Conservation (phyloP, 768 basidiomycete species). For the Psilocybe subaeruginosa region DNA sequence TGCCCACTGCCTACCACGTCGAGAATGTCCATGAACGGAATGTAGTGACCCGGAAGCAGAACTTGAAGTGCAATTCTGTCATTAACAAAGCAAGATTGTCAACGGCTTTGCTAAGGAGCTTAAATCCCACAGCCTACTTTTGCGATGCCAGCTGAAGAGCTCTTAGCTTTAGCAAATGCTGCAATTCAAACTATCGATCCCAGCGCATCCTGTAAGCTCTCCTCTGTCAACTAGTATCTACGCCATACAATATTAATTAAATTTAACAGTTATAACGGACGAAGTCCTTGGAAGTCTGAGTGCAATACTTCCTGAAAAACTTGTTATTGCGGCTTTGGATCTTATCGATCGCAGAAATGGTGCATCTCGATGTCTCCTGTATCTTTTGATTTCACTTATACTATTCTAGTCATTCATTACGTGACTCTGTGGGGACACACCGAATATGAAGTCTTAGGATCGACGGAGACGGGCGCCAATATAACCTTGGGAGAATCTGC, state of each 20-base stretch:
- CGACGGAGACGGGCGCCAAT: conserved; percentile 45
- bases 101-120: too few relatives aligned
- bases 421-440: conserved; percentile 56
- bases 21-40: too few relatives aligned
- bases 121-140: too few relatives aligned
- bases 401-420: conserved; percentile 59
- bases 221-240: background rate
- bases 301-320: conserved; percentile 61
- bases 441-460: conserved; percentile 71
- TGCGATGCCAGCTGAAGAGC: too few relatives aligned
- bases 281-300: conserved; percentile 59
- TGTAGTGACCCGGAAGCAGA: too few relatives aligned
- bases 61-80: too few relatives aligned
- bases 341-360: conserved; percentile 75
- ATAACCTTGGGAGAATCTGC: too few relatives aligned
- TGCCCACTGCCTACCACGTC: too few relatives aligned
- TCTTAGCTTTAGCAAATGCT: too few relatives aligned
- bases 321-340: conserved; percentile 73
- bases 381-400: background rate
- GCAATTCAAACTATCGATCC: background rate
- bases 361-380: conserved; percentile 23
- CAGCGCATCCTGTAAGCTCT: background rate
- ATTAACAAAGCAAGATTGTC: too few relatives aligned
- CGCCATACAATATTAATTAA: background rate
- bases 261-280: conserved; percentile 28